These are phyloP conservation scores for Xylona heveae DNA, from an alignment of 495 filamentous ascomycete genomes.

Conservation along the genomic window DNA sequence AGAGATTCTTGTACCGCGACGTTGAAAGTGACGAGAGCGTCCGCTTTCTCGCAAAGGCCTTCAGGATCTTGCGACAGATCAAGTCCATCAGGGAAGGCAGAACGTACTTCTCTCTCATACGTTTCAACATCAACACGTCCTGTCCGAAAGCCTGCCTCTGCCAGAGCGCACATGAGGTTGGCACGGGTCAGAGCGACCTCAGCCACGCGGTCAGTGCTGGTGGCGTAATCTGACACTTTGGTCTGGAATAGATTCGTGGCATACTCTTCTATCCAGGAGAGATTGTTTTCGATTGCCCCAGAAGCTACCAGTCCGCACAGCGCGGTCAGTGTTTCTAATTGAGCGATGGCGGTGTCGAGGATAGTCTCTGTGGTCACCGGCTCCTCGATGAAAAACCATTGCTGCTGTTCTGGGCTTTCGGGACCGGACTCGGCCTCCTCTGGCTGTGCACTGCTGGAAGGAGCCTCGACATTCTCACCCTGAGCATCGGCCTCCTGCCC, in stretches of 20 bases:
- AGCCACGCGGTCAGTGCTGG: conserved; percentile 19
- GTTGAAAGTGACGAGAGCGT: conserved; percentile 33
- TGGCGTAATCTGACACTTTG: conserved; percentile 25
- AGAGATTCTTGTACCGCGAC: conserved; percentile 9
- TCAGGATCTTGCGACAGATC: conserved; percentile 24
- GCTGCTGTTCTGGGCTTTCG: conserved; percentile 22
- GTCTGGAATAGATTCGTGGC: conserved; percentile 23
- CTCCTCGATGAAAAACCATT: conserved; percentile 39
- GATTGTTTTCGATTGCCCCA: conserved; percentile 15
- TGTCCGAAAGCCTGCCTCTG: conserved; percentile 31
- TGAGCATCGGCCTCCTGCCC: conserved; percentile 5
- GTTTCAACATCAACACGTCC: conserved; percentile 22
- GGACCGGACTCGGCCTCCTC: conserved; percentile 9
- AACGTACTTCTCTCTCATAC: conserved; percentile 27
- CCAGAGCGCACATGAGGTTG: conserved; percentile 28
- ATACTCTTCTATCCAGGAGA: conserved; percentile 33
- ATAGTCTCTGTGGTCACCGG: conserved; percentile 39
- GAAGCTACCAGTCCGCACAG: conserved; percentile 30
- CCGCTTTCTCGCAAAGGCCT: conserved; percentile 32
- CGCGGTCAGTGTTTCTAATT: conserved; percentile 32
- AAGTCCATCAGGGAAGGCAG: conserved; percentile 21
- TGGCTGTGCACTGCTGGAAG: conserved; percentile 3
- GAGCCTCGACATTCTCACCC: conserved; percentile 8
- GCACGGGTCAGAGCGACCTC: conserved; percentile 31
- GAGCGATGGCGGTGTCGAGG: conserved; percentile 40